These are phyloP conservation scores for Quercus variabilis DNA, from an alignment of 306 rosid genomes.

Conservation along the genomic window DNA sequence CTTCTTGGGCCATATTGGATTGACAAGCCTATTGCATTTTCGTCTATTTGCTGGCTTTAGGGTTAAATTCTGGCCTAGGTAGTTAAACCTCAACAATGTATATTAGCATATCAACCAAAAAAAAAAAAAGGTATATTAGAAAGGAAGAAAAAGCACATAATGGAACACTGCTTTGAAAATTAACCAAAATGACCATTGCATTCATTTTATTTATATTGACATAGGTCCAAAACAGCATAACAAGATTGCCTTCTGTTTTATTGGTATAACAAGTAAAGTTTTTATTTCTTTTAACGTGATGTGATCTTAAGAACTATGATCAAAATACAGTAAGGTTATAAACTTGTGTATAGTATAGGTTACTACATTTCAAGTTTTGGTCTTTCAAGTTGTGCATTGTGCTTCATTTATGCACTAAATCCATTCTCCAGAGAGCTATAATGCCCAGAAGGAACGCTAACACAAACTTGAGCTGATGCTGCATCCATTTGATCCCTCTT, in stretches of 20 bases:
- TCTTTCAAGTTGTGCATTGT: not conserved
- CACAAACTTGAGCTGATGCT: constrained; percentile 84
- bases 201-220: too few species aligned
- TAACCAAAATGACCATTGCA: too few species aligned
- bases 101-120: too few species aligned
- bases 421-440: constrained; percentile 86
- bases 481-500: constrained; percentile 50
- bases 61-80: too few species aligned
- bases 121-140: too few species aligned
- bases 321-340: constrained; percentile 10
- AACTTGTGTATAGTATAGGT: not conserved
- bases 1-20: too few species aligned
- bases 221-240: not conserved
- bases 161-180: too few species aligned
- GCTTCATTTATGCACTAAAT: constrained; percentile 58
- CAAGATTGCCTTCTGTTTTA: not conserved
- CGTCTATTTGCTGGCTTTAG: too few species aligned
- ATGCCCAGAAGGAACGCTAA: constrained; percentile 47
- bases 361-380: constrained; percentile 7
- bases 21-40: too few species aligned
- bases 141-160: too few species aligned
- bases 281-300: constrained; percentile 33
- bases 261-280: too few species aligned
- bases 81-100: too few species aligned
- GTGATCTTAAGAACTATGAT: constrained; percentile 8